Evolutionary conservation across 108 stramenopile species (phyloP).

Genomic region (Cylindrotheca closterium): DNA sequence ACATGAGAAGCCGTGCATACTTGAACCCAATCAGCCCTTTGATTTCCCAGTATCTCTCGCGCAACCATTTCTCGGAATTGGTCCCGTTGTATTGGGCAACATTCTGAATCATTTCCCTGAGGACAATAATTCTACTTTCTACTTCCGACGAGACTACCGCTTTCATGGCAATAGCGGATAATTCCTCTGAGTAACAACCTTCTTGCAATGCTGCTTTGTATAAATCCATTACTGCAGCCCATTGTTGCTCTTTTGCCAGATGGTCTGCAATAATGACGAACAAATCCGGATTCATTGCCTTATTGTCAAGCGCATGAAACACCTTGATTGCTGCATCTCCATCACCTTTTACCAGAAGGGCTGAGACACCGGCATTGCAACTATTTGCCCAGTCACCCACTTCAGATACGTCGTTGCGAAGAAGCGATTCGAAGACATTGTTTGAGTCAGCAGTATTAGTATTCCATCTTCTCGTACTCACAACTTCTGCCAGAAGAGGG

Average conservation of each 20-base stretch:
- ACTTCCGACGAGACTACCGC: conserved; percentile 47
- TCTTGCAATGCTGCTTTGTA: conserved; percentile 44
- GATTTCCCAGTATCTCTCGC: conserved; percentile 61
- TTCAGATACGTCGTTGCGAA: conserved; percentile 6
- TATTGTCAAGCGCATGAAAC: conserved; percentile 11
- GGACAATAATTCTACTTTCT: conserved; percentile 49
- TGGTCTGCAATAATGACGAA: conserved; percentile 17
- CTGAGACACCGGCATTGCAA: conserved; percentile 15
- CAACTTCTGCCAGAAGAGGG: conserved; percentile 28
- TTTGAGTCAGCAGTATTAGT: conserved; percentile 7
- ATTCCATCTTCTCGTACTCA: conserved; percentile 21
- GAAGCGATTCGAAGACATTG: conserved; percentile 8
- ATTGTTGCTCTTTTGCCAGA: conserved; percentile 27
- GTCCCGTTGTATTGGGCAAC: conserved; percentile 41
- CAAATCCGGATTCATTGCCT: conserved; percentile 4
- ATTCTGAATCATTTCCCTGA: conserved; percentile 60
- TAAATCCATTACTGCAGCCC: conserved; percentile 45
- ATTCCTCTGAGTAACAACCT: conserved; percentile 61
- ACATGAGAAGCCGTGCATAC: conserved; percentile 66
- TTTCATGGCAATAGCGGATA: conserved; percentile 60
- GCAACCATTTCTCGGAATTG: conserved; percentile 45
- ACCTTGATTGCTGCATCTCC: conserved; percentile 21
- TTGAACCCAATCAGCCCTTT: conserved; percentile 60
- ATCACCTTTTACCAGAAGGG: conserved; percentile 13
- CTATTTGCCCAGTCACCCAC: conserved; percentile 12